Evolutionary conservation across 2,329 filamentous ascomycete species (phyloP), one percentile per base, ranked within the genome.

Genomic region (Lithohypha guttulata): DNA sequence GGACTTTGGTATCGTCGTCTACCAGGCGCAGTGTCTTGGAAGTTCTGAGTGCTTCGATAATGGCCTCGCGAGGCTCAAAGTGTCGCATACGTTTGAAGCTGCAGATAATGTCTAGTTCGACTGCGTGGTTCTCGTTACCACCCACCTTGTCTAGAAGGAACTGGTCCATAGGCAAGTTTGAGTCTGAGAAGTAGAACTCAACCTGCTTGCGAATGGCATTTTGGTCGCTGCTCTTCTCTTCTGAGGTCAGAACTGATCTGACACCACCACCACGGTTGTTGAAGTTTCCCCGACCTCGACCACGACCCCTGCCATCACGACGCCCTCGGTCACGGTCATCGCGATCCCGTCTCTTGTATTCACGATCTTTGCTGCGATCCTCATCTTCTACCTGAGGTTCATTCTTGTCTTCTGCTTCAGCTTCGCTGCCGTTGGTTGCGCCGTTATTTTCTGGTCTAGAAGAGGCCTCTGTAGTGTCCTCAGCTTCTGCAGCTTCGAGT

Each of bases 1-100:
- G 79, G 55, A 89, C 61, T 28, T 63, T 69, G 49, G 73, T 91
- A 49, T 86, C 75, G 50, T 81, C 70, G 39, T 91, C 84, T 40
- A 75, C 71, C 39, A 96, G 62, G 5, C 82, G 75, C 34, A 98
- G 70, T 44, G 78, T 64, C 20, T 72, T 70, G 65, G 84, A 91
- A 15, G 82, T 75, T 60, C 81, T 82, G 37, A 96, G 74, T 23
- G 91, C 89, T 38, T 77, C 77, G 44, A 95, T 79, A 29, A 98
- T 75, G 41, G 82, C 80, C 41, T 75, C 77, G 66, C 86, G 87
- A 28, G 85, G 84, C 64, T 91, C 79, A 74, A 96, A 98, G 54
- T 80, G 82, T 51, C 78, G 81, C 93, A 98, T 98, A 60, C 93
- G 86, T 66, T 87, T 89, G 73, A 98, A 98, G 36, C 68, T 78